Evolutionary conservation across 495 filamentous ascomycete species (phyloP).

Genomic region (Talaromyces ruber): DNA sequence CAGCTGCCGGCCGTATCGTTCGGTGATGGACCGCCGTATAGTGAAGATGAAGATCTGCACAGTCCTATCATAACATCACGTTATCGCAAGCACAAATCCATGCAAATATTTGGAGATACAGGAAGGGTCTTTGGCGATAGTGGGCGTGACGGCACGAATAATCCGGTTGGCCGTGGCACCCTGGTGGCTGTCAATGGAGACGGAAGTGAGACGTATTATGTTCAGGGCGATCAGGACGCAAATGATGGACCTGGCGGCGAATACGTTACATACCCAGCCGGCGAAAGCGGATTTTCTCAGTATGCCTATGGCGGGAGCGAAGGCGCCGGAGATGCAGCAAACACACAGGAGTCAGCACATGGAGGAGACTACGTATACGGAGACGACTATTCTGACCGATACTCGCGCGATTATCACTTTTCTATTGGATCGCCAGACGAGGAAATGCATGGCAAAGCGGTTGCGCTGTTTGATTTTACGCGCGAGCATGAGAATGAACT

Average conservation of each 20-base stretch:
- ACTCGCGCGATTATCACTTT: slow-evolving; percentile 86
- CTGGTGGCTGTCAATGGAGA: slow-evolving; percentile 62
- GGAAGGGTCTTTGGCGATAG: slow-evolving; percentile 32
- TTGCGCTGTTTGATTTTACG: slow-evolving; percentile 90
- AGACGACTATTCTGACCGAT: slow-evolving; percentile 53
- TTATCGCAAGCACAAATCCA: slow-evolving; percentile 79
- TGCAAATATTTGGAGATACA: slow-evolving; percentile 36
- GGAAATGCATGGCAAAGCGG: slow-evolving; percentile 95
- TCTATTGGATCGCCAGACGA: slow-evolving; percentile 93
- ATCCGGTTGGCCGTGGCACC: slow-evolving; percentile 44
- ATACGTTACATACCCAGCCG: slow-evolving; percentile 68
- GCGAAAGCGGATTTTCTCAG: slow-evolving; percentile 49
- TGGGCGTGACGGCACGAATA: slow-evolving; percentile 10
- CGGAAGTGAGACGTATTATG: slow-evolving; percentile 70
- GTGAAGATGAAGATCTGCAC: slow-evolving; percentile 92
- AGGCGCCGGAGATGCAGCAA: slow-evolving; percentile 30
- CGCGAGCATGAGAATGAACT: slow-evolving; percentile 96
- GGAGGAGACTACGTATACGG: slow-evolving; percentile 52
- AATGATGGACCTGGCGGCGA: slow-evolving; percentile 73
- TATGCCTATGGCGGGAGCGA: slow-evolving; percentile 25
- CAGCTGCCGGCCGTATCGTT: slow-evolving; percentile 81
- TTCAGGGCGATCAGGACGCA: slow-evolving; percentile 49
- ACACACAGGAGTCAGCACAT: neutral
- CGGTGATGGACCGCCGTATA: slow-evolving; percentile 83
- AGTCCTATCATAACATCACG: slow-evolving; percentile 74